Percentiles rank a stretch among this genome's conserved stretches.
Evolutionary conservation across 2,329 filamentous ascomycete species (phyloP).

Genomic region (Calonectria naviculata): DNA sequence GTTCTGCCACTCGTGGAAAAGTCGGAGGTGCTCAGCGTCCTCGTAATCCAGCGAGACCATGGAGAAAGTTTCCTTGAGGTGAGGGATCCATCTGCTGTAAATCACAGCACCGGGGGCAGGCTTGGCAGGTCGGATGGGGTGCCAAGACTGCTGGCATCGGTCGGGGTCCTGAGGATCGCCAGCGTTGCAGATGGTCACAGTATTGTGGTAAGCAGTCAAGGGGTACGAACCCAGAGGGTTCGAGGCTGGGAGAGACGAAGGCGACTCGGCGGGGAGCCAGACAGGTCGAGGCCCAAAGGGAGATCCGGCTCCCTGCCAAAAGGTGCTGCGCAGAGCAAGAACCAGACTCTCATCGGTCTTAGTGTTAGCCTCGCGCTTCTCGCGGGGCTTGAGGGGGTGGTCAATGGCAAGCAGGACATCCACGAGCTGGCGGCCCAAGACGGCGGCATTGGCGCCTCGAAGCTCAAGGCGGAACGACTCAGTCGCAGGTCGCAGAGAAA

Average conservation of each 20-base stretch:
- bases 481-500: slow-evolving; percentile 59
- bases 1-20: slow-evolving; percentile 87
- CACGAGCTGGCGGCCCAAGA: slow-evolving; percentile 53
- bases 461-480: slow-evolving; percentile 62
- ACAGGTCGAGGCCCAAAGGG: slow-evolving; percentile 73
- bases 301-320: slow-evolving; percentile 78
- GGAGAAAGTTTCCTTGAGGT: slow-evolving; percentile 80
- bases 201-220: slow-evolving; percentile 60
- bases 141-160: slow-evolving; percentile 66
- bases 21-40: slow-evolving; percentile 70
- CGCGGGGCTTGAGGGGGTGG: slow-evolving; percentile 54
- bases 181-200: slow-evolving; percentile 50
- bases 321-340: slow-evolving; percentile 64
- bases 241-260: slow-evolving; percentile 47
- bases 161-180: slow-evolving; percentile 54
- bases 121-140: slow-evolving; percentile 79
- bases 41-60: slow-evolving; percentile 79
- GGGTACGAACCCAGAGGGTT: slow-evolving; percentile 58
- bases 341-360: slow-evolving; percentile 47
- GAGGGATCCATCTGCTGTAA: slow-evolving; percentile 83
- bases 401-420: slow-evolving; percentile 61
- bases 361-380: slow-evolving; percentile 37
- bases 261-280: slow-evolving; percentile 65
- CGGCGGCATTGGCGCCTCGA: slow-evolving; percentile 49
- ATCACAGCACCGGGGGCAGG: slow-evolving; percentile 76